These are phyloP conservation scores for Dioszegia aurantiaca DNA, from an alignment of 768 basidiomycete species.

Conservation along the genomic window DNA sequence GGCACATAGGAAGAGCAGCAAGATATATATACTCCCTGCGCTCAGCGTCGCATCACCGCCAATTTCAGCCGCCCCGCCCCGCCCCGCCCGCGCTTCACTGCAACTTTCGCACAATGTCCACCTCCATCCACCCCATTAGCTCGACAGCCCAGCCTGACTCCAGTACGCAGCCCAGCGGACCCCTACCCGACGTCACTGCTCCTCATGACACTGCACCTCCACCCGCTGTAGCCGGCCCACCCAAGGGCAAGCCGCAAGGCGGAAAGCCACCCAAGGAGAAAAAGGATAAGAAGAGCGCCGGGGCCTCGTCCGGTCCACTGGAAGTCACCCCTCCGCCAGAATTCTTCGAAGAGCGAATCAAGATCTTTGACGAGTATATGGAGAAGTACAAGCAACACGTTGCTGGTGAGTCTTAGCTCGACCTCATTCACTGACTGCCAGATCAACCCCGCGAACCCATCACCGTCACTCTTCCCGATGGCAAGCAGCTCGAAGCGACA, in stretches of 20 bases:
- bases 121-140: constrained; percentile 50
- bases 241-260: constrained; percentile 9
- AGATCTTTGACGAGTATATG: constrained; percentile 83
- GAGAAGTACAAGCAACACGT: constrained; percentile 76
- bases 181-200: constrained; percentile 9
- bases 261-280: constrained; percentile 31
- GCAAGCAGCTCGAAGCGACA: constrained; percentile 73
- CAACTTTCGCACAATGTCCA: constrained; percentile 26
- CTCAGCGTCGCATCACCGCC: background rate
- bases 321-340: constrained; percentile 64
- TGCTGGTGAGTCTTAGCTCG: constrained; percentile 59
- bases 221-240: constrained; percentile 1
- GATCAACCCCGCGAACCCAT: constrained; percentile 79
- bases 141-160: constrained; percentile 44
- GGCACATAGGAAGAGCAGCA: background rate
- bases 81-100: background rate
- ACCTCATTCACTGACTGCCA: constrained; percentile 24
- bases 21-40: background rate
- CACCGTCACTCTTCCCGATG: constrained; percentile 78
- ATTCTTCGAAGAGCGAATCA: constrained; percentile 85
- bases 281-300: constrained; percentile 49
- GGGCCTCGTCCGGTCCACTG: constrained; percentile 33
- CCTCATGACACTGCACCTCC: constrained; percentile 11
- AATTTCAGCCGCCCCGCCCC: background rate
- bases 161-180: constrained; percentile 22